Evolutionary conservation across 371 early-diverging fungal species (phyloP), one percentile per base, ranked within the genome.

Genomic region (Entomophthora muscae): DNA sequence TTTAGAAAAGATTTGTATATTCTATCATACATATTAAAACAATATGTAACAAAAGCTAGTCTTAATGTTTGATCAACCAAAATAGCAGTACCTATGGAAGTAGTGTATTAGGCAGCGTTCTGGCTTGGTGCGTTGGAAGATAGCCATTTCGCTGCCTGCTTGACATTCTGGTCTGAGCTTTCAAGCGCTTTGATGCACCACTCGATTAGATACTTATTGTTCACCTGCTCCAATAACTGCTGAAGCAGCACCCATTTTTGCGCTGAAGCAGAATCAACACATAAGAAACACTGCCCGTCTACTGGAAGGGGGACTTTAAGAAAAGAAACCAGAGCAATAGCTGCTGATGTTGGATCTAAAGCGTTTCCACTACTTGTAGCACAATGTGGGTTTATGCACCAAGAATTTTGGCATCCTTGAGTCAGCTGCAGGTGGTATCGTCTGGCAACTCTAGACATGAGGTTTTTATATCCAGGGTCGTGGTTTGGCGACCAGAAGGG

Each of bases 401-500:
- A 76, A 17, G 26, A 42, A 65, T 78, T 75, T 5, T 80, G 84
- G 67, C 92, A 93, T 0, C 94, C 94, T 0, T 64, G 62, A n/a
- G 86, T 86, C 57, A 91, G 63, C 66, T 93, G 93, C 2, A 76
- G 52, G 70, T 90, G 89, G 64, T 89, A 76, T 52, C 74, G 73
- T 2, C 79, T 74, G 10, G 88, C 80, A 22, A 91, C 70, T 51
- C 87, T 79, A 63, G 83, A 83, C 1, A 84, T 72, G 26, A 90
- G 71, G 71, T 85, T 87, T 59, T 78, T 73, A 72, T 88, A 75
- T 22, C 74, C 79, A 23, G 86, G 88, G 64, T 93, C 93, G 58
- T 83, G 82, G 26, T 81, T 76, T 17, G 89, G 76, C 0, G 79
- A 73, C 83, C 89, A 93, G 64, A 86, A 88, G 0, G 90, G 91